Evolutionary conservation across 2,329 filamentous ascomycete species (phyloP).

Genomic region (Ramularia collo-cygni): DNA sequence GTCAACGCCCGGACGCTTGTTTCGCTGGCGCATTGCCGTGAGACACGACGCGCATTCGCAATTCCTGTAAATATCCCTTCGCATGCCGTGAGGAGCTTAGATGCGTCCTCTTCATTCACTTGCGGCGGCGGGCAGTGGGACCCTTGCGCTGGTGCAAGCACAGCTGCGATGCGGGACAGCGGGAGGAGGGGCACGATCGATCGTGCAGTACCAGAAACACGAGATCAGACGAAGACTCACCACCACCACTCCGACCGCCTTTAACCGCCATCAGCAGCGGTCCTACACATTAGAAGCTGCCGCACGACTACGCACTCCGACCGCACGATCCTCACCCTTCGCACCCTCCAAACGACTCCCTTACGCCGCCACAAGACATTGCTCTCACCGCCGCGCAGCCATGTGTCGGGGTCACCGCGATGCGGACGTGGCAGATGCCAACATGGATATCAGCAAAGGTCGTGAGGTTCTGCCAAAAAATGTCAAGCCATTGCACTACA

Average conservation of each 20-base stretch:
- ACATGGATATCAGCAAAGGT: constrained; percentile 54
- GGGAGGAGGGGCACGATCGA: no score
- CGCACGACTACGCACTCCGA: background rate
- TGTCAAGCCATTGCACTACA: constrained; percentile 86
- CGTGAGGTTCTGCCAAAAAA: constrained; percentile 87
- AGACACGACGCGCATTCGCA: no score
- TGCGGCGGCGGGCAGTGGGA: no score
- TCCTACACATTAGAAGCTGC: background rate
- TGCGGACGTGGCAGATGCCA: constrained; percentile 48
- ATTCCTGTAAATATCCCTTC: no score
- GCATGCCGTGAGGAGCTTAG: no score
- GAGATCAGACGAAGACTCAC: background rate
- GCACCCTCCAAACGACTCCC: constrained; percentile 3
- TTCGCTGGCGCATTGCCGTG: no score
- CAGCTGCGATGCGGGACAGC: no score
- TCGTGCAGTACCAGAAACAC: no score
- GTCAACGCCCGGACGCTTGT: no score
- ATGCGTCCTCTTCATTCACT: no score
- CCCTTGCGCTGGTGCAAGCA: no score
- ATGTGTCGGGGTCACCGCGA: constrained; percentile 63
- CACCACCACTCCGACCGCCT: constrained; percentile 5
- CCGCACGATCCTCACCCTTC: constrained; percentile 3
- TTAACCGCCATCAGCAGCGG: background rate
- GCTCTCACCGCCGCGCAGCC: constrained; percentile 62
- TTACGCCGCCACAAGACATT: constrained; percentile 45